Base-by-base conservation (phyloP, 1,139 yeast species). In the Nematodospora anomalae region DNA sequence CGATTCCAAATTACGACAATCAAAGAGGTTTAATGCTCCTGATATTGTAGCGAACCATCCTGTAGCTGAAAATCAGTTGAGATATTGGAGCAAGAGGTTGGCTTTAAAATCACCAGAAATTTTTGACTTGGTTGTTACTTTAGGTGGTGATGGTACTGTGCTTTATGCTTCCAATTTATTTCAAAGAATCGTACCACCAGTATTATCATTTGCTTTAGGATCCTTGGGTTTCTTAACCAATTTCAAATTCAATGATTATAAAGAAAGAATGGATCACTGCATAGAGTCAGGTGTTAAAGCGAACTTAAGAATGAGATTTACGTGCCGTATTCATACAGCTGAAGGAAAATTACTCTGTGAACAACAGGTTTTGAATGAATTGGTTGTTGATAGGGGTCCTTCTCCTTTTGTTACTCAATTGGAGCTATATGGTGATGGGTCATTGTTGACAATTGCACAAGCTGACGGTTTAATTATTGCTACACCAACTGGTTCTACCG, bases 111-210 rank as follows among this genome's bases (percentile, higher is more conserved):
- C 74, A 37, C 82, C 84, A 0, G 81, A 81, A 34, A 59, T 67
- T 28, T 82, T 87, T 49, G 96, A 88, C 56, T 64, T 87, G 43
- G 88, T 85, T 5, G 71, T 87, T 18, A 84, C 96, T 0, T 59
- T 86, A 22, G 96, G 96, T 12, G 96, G 96, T 14, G 96, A 87
- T 53, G 96, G 96, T 20, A 87, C 96, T 0, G 95, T 87, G 6
- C 62, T 87, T 28, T 85, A 79, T 53, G 94, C 83, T 1, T 82
- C 90, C 1, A 83, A 85, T 31, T 60, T 87, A 34, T 87, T 87
- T 59, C 95, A 87, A 55, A 63, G 78, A 44, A 79, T 81, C 35
- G 95, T 87, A 0, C 96, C 96, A 3, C 96, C 96, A 1, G 87
- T 86, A n/a, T 74, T 86, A 50, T 79, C 89, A 20, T 87, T 87